Evolutionary conservation across 2,329 filamentous ascomycete species (phyloP), one percentile per base, ranked within the genome.

Genomic region (Claviceps sp.): DNA sequence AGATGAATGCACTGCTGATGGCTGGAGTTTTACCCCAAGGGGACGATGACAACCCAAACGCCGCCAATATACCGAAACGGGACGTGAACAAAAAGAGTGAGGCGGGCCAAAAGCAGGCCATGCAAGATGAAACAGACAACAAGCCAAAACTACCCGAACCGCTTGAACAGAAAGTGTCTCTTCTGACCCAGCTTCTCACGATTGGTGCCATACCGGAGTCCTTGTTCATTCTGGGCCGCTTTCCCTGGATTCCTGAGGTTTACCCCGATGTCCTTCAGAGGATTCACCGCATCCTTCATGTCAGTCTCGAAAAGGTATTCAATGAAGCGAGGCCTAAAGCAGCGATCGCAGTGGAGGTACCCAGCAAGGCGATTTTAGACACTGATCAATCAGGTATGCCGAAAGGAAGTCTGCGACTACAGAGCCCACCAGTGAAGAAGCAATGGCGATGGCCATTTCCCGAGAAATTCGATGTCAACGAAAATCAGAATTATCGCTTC

Each of bases 131-230:
- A 2, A 62, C 68, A 4, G 73, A 75, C 34, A 70, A 74, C 51
- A 79, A 73, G 55, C 67, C 70, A 56, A 75, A 71, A 59, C 70
- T 76, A 13, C 84, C 85, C 1, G 85, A 90, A 54, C 88, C 88
- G 1, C 74, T 79, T 14, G 91, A 97, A 59, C 91, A 97, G 62
- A 98, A 98, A 67, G 82, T 91, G 0, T 74, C 84, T 45, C 74
- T 98, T 0, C 75, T 98, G 22, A 88, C 85, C 57, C 89, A 89
- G 59, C 75, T 98, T 16, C 77, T 98, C 2, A 86, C 86, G 4
- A 93, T 96, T 53, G 93, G 94, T 42, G 91, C 93, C 30, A 75
- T 98, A 37, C 93, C 93, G 0, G 93, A 98, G 68, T 84, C 93
- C 1, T 74, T 98, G 1, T 97, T 91, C 65, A 87, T 98, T 52